These are phyloP conservation scores for Rhodotorula sp. DNA, from an alignment of 1,284 basidiomycete genomes.

Conservation along the genomic window DNA sequence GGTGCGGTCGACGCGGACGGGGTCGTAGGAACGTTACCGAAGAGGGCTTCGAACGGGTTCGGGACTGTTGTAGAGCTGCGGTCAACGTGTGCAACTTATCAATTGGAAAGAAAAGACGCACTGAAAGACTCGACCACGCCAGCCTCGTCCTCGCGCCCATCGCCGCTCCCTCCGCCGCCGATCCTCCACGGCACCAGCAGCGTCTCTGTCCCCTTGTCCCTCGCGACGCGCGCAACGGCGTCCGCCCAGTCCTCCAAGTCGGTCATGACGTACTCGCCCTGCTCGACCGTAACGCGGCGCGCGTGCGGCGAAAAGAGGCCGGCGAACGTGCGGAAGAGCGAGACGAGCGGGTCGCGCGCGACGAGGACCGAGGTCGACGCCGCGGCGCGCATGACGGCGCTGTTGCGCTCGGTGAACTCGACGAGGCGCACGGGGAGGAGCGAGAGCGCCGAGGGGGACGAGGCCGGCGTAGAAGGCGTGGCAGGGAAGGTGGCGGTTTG, in stretches of 20 bases:
- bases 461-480: too few relatives aligned
- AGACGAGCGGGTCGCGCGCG: conserved; percentile 73
- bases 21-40: conserved; percentile 44
- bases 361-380: conserved; percentile 67
- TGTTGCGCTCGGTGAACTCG: conserved; percentile 82
- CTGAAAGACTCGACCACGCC: conserved; percentile 16
- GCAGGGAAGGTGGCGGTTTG: too few relatives aligned
- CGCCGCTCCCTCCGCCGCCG: background rate
- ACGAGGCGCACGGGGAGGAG: conserved; percentile 67
- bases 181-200: conserved; percentile 21
- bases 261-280: conserved; percentile 42
- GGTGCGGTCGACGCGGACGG: too few relatives aligned
- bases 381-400: conserved; percentile 77
- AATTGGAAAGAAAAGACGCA: background rate
- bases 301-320: conserved; percentile 65
- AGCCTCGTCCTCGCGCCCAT: conserved; percentile 55
- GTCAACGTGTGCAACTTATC: conserved; percentile 33
- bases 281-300: conserved; percentile 62
- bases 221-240: conserved; percentile 56
- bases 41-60: conserved; percentile 65
- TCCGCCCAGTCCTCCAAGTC: conserved; percentile 66
- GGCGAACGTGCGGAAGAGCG: conserved; percentile 79
- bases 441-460: background rate
- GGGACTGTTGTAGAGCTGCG: conserved; percentile 27
- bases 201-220: conserved; percentile 2